Percentiles rank a stretch among this genome's conserved stretches.
These are phyloP conservation scores for Elongisporangium senticosum DNA, from an alignment of 352 stramenopile genomes.

Conservation along the genomic window DNA sequence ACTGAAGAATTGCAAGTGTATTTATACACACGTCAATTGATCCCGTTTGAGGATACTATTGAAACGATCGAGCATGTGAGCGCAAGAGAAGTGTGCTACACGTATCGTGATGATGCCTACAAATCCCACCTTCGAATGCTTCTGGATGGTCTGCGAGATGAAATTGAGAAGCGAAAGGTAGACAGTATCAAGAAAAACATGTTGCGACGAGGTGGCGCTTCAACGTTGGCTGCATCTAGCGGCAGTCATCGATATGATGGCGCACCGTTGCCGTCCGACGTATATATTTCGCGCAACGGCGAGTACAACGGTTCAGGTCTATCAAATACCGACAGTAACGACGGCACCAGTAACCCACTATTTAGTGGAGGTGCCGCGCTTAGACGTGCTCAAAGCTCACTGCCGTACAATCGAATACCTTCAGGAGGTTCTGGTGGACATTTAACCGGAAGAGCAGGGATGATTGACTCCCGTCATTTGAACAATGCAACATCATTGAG, in stretches of 20 bases:
- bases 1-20: slow-evolving; percentile 85
- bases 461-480: not conserved
- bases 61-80: slow-evolving; percentile 35
- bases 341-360: not conserved
- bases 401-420: not conserved
- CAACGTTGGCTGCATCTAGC: slow-evolving; percentile 7
- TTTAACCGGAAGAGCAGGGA: slow-evolving; percentile 4
- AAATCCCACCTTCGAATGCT: slow-evolving; percentile 63
- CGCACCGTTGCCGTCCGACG: not conserved
- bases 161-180: slow-evolving; percentile 81
- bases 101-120: slow-evolving; percentile 67
- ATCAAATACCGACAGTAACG: not conserved
- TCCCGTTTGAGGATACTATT: slow-evolving; percentile 73
- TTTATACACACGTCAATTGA: slow-evolving; percentile 76
- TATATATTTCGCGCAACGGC: not conserved
- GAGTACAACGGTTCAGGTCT: not conserved
- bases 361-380: not conserved
- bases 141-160: slow-evolving; percentile 70
- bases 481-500: slow-evolving; percentile 12
- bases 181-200: slow-evolving; percentile 55
- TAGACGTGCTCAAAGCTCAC: not conserved
- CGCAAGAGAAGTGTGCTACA: slow-evolving; percentile 41
- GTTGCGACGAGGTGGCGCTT: slow-evolving; percentile 15
- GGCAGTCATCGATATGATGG: not conserved
- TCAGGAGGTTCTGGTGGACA: not conserved